Evolutionary conservation across 2,329 filamentous ascomycete species (phyloP), one percentile per base, ranked within the genome.

Genomic region (Fusarium sp.): DNA sequence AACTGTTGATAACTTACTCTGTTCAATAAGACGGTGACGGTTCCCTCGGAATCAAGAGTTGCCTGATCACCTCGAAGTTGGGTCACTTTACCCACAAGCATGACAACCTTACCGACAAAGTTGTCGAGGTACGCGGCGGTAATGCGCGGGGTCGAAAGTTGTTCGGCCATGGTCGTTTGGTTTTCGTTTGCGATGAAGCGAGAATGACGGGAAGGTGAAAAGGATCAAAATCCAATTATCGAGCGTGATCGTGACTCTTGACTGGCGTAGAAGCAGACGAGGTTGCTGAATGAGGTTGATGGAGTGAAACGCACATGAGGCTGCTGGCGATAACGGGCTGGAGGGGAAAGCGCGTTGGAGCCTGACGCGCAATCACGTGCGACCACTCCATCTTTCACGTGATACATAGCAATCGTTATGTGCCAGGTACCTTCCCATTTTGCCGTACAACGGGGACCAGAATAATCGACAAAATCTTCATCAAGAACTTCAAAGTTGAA

Each of bases 41-140:
- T 87, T 0, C 95, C 95, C 27, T 90, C 91, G 8, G 93, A 91
- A 61, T 97, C 94, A 30, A 98, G 87, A 8, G 90, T 89, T 0
- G 94, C 95, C 53, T 88, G 87, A 55, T 96, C 92, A 72, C 94
- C 94, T 54, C 91, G 90, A 25, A 98, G 85, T 75, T 96, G 91
- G 6, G 88, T 87, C 48, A 98, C 94, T 75, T 92, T 94, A 75
- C 96, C 96, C 8, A 97, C 86, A 58, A 98, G 85, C 74, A 94
- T 94, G 68, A 98, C 92, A 67, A 92, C 92, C 71, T 88, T 87
- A 72, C 86, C 85, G 71, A 90, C 85, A 82, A 94, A 97, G 76
- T 86, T 86, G 78, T 94, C 89, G 62, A 98, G 91, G 81, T 95
- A 92, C 43, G 86, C 83, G 56, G 92, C 92, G 49, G 92, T 93